Evolutionary conservation across 495 filamentous ascomycete species (phyloP), one percentile per base, ranked within the genome.

Genomic region (Xylaria venustula): DNA sequence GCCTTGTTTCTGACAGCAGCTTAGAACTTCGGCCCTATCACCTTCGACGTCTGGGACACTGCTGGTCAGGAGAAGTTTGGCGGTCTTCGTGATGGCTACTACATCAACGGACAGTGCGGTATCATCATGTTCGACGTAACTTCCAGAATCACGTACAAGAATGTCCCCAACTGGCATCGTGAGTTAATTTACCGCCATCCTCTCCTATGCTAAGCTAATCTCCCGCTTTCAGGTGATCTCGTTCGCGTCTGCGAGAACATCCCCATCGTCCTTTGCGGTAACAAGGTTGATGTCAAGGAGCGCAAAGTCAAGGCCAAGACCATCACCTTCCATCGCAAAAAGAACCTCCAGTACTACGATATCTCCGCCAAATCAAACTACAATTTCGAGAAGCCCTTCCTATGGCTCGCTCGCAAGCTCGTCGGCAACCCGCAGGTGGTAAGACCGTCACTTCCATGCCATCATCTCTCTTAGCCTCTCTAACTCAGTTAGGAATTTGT

Each of bases 91-190:
- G 95, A 99, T 82, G 95, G 95, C 63, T 99, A 99, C 86, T 99
- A 99, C 81, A 99, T 99, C 87, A 98, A 97, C 85, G 95, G 95
- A 66, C 94, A 98, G 82, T 97, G 94, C 77, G 95, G 95, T 82
- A 96, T 99, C 84, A 98, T 99, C 88, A 99, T 99, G 95, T 99
- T 99, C 81, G 95, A 99, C 77, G 95, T 99, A 58, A 99, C 95
- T 49, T 98, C 95, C 64, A 91, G 95, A 76, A 99, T 99, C 78
- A 99, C 95, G 73, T 99, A 99, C 88, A 99, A 99, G 90, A 99
- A 99, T 83, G 95, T 99, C 60, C 95, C 95, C 77, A 98, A 98
- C 90, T 99, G 95, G 95, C 95, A 99, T 79, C 95, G 95, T 97
- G 87, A 79, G 92, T 88, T 52, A 26, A 20, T 23, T 37, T 41